Evolutionary conservation across 2,329 filamentous ascomycete species (phyloP).

Genomic region (Xylaria sp.): DNA sequence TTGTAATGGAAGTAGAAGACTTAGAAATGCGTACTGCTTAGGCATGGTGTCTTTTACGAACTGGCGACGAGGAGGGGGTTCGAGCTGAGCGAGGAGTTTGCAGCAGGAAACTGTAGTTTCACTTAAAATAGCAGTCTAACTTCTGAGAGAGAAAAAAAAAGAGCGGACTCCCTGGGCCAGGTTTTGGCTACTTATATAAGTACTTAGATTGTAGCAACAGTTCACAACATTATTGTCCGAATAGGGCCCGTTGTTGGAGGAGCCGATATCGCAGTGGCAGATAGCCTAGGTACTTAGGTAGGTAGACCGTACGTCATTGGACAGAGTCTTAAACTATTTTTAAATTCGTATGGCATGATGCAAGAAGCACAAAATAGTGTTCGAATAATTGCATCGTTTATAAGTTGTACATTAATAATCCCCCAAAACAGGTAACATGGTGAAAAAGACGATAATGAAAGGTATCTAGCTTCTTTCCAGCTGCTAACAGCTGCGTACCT

Average conservation of each 20-base stretch:
- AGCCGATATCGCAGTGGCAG: constrained; percentile 30
- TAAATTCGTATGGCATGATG: no score
- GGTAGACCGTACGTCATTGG: no score
- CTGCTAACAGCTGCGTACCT: no score
- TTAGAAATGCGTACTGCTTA: constrained; percentile 21
- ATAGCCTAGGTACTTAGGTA: no score
- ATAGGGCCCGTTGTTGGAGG: neutral
- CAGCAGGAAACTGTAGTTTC: neutral
- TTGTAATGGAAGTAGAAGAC: neutral
- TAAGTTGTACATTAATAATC: no score
- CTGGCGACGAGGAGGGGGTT: neutral
- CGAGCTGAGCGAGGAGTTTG: neutral
- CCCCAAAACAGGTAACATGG: no score
- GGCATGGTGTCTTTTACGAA: constrained; percentile 21
- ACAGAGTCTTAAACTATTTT: no score
- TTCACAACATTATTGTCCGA: neutral
- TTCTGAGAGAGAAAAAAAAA: neutral
- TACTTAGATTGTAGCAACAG: neutral
- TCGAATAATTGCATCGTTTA: no score
- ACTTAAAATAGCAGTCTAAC: neutral
- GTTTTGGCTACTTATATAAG: neutral
- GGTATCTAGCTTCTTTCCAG: no score
- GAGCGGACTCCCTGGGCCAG: neutral
- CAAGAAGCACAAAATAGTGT: no score
- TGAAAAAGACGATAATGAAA: no score